Evolutionary conservation across 2,329 filamentous ascomycete genomes (phyloP).

Genomic region (Beauveria scarabaeidicola): DNA sequence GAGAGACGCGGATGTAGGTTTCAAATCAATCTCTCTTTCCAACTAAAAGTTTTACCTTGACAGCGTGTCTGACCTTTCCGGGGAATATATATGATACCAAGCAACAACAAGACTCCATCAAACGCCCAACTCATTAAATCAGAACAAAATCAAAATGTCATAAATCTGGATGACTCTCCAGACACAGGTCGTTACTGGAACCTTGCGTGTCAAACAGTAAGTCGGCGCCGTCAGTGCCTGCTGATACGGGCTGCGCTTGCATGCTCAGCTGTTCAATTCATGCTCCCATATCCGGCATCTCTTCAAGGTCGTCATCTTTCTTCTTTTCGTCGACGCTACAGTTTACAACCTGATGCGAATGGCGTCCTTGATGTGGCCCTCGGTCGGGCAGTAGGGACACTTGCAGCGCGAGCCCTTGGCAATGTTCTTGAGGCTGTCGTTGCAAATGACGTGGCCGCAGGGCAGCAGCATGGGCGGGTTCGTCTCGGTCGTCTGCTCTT

Average conservation of each 20-base stretch:
- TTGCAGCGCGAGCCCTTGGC: conserved; percentile 79
- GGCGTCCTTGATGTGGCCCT: conserved; percentile 71
- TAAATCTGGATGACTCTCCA: not conserved
- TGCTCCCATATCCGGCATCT: no score
- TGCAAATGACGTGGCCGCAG: conserved; percentile 88
- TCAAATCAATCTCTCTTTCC: not conserved
- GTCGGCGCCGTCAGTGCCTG: not conserved
- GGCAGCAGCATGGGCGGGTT: conserved; percentile 97
- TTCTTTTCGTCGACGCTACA: no score
- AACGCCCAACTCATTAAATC: not conserved
- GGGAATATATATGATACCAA: not conserved
- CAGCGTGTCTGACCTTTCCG: not conserved
- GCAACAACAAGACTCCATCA: not conserved
- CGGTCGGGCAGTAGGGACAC: conserved; percentile 89
- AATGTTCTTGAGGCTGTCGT: conserved; percentile 71
- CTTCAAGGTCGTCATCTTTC: no score
- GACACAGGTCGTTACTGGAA: not conserved
- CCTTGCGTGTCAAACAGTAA: not conserved
- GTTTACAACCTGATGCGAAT: conserved; percentile 57
- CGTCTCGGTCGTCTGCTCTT: conserved; percentile 85
- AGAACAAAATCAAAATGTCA: not conserved
- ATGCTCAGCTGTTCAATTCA: not conserved
- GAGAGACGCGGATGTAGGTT: not conserved
- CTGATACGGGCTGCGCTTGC: not conserved
- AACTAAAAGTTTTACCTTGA: not conserved